Evolutionary conservation across 2,329 filamentous ascomycete genomes (phyloP).

Genomic region (Elsinoe perseae): DNA sequence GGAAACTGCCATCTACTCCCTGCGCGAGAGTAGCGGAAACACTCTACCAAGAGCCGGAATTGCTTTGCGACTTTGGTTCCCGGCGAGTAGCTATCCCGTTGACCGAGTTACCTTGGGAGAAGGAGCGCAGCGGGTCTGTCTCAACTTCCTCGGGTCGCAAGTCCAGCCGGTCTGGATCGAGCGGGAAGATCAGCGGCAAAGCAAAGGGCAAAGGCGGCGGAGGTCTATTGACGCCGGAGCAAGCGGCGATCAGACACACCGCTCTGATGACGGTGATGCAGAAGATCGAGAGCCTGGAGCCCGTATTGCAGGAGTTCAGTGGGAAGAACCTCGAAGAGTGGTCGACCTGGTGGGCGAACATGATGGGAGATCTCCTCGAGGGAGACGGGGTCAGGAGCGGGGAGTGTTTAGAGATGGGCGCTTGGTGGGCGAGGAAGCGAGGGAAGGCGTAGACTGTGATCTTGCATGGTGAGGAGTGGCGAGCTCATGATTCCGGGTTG

Average conservation of each 20-base stretch:
- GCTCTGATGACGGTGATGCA: constrained; percentile 76
- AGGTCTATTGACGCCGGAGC: constrained; percentile 37
- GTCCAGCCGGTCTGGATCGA: constrained; percentile 20
- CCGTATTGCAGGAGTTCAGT: constrained; percentile 69
- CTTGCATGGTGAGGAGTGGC: not conserved
- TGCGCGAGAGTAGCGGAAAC: constrained; percentile 70
- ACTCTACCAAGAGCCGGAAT: constrained; percentile 71
- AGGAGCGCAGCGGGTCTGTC: constrained; percentile 30
- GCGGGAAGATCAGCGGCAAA: constrained; percentile 20
- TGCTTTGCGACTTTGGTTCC: constrained; percentile 59
- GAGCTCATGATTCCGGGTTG: constrained; percentile 1
- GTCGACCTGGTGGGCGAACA: constrained; percentile 79
- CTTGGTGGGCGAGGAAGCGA: constrained; percentile 55
- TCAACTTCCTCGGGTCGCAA: constrained; percentile 43
- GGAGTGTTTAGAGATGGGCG: constrained; percentile 67
- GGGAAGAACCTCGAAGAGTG: constrained; percentile 87
- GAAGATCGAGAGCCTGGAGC: constrained; percentile 78
- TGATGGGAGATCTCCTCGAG: constrained; percentile 76
- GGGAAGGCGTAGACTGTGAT: not conserved
- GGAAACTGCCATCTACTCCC: constrained; percentile 64
- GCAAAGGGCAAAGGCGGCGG: constrained; percentile 19
- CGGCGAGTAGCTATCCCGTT: constrained; percentile 80
- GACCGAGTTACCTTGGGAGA: constrained; percentile 77
- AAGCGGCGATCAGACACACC: constrained; percentile 66
- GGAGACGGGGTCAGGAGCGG: constrained; percentile 68